Evolutionary conservation across 225 moss, liverwort and hornwort species (phyloP), one percentile per base, ranked within the genome.

Genomic region (Marchantia paleacea): DNA sequence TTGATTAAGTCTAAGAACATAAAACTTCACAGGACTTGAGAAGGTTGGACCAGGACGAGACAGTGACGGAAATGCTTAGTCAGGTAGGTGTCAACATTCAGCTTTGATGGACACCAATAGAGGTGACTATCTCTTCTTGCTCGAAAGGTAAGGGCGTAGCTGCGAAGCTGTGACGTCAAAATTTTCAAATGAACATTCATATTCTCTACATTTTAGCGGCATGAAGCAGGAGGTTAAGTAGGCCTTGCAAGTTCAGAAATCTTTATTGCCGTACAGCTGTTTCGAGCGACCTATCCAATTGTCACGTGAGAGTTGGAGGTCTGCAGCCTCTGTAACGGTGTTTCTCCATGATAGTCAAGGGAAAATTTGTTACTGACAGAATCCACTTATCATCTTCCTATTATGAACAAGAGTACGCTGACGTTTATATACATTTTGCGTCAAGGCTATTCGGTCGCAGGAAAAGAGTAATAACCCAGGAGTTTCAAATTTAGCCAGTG

Each of bases 1-100:
- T 7, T 73, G 26, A 50, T 50, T 73, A 8, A 76, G 74, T 54
- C 76, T 58, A 19, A 55, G 11, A 18, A 16, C 30, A 25, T 26
- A 47, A 20, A 70, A 62, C 30, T 26, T 72, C 78, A 74, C 79
- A 86, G 83, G 83, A 86, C 75, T 52, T 84, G 81, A 84, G 81
- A 78, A 86, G 79, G 79, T 67, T 79, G 58, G 67, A 78, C 63
- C 49, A 75, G 24, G 78, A 79, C 8, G 52, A 70, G 26, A 57
- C 55, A 1, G 57, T 64, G 31, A 20, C 0, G 69, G 12, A 11
- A 55, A 79, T 63, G 30, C 57, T 61, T 26, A 77, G 28, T 31
- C 62, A 69, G 69, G 69, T 75, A 52, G 16, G 30, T 62, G 6
- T 72, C 29, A 24, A 80, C 3, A 8, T 58, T 53, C 11, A 25